These are phyloP conservation scores for Pyrenula aspistea DNA, from an alignment of 495 filamentous ascomycete species.

Conservation along the genomic window DNA sequence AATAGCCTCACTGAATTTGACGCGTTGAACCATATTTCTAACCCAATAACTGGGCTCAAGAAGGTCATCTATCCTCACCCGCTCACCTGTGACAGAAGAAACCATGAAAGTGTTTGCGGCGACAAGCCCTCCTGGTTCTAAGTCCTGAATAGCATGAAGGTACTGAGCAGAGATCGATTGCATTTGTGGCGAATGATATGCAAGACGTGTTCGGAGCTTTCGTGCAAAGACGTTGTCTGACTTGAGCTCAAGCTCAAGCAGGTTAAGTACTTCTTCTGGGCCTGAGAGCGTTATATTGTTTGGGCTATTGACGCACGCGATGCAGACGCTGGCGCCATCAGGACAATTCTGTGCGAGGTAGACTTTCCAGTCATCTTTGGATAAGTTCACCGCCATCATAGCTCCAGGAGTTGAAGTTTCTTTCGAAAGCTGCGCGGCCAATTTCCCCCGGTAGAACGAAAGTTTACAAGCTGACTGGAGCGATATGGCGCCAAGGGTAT, in stretches of 20 bases:
- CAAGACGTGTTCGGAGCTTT: constrained; percentile 33
- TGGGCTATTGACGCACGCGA: constrained; percentile 42
- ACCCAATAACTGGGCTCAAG: constrained; percentile 30
- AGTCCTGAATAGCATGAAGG: constrained; percentile 13
- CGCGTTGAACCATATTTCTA: constrained; percentile 34
- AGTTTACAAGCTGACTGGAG: constrained; percentile 15
- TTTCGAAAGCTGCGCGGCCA: constrained; percentile 10
- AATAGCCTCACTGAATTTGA: constrained; percentile 34
- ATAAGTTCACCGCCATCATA: constrained; percentile 31
- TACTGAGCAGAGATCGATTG: constrained; percentile 14
- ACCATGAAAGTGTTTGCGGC: constrained; percentile 4
- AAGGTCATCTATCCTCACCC: not conserved
- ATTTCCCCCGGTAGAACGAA: constrained; percentile 19
- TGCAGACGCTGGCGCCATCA: constrained; percentile 12
- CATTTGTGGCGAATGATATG: constrained; percentile 46
- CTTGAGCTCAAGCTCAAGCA: constrained; percentile 27
- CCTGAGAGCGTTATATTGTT: constrained; percentile 39
- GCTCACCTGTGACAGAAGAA: constrained; percentile 11
- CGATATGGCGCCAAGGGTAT: constrained; percentile 15
- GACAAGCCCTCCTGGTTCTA: constrained; percentile 5
- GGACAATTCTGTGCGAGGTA: constrained; percentile 11
- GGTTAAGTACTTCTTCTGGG: constrained; percentile 19
- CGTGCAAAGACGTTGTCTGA: constrained; percentile 31
- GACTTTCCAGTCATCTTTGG: constrained; percentile 9
- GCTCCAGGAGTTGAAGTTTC: constrained; percentile 11